phyloP scores from a whole-genome alignment of 2,329 filamentous ascomycete genomes.

The Thielaviopsis populi region DNA sequence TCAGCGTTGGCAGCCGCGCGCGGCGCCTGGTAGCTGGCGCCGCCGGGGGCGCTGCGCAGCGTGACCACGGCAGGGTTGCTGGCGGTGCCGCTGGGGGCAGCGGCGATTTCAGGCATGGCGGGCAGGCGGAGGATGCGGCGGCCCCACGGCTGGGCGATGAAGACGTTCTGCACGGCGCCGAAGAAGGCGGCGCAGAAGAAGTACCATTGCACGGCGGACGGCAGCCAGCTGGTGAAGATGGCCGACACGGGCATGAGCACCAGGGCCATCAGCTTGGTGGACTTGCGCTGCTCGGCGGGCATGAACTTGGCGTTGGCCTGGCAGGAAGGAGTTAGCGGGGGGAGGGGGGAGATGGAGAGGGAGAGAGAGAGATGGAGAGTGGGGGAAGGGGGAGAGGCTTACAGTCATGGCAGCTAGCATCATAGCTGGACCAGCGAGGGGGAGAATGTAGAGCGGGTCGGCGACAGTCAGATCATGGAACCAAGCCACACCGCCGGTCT shows the following conservation, averaged over 20 bases:
- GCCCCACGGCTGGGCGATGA: conserved; percentile 28
- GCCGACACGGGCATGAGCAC: conserved; percentile 31
- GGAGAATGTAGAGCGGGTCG: conserved; percentile 69
- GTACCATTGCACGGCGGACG: conserved; percentile 36
- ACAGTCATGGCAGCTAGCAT: conserved; percentile 44
- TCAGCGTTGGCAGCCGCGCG: conserved; percentile 18
- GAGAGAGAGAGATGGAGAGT: neutral
- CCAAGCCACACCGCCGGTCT: conserved; percentile 60
- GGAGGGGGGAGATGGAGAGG: too few relatives aligned
- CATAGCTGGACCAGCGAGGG: conserved; percentile 40
- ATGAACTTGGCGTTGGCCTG: conserved; percentile 27
- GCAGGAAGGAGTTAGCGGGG: conserved; percentile 16
- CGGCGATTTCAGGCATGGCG: conserved; percentile 15
- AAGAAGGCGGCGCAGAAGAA: conserved; percentile 27
- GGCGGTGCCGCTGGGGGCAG: conserved; percentile 11
- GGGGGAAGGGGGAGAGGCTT: conserved; percentile 10
- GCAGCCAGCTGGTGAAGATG: conserved; percentile 32
- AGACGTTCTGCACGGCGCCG: conserved; percentile 24
- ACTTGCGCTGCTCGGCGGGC: conserved; percentile 24
- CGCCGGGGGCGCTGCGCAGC: neutral
- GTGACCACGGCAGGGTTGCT: neutral
- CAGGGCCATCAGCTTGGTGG: conserved; percentile 30
- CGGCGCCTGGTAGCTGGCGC: conserved; percentile 25
- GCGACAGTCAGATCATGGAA: conserved; percentile 57
- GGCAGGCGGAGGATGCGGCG: conserved; percentile 29